Base-by-base conservation (phyloP, 2,329 filamentous ascomycete species). In the Scolecobasidium constrictum region DNA sequence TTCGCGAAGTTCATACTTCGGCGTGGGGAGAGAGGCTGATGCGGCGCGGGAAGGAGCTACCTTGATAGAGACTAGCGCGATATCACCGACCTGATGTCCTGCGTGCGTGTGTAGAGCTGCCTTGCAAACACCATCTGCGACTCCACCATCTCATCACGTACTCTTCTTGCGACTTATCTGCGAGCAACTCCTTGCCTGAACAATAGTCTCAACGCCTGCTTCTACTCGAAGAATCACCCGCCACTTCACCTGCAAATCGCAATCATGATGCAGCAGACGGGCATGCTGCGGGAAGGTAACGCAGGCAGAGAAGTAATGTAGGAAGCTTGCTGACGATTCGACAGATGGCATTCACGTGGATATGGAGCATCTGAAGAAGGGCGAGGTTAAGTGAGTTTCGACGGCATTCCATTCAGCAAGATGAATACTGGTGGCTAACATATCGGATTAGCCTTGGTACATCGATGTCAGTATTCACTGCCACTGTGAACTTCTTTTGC, bases 271-370 rank as follows among this genome's bases (percentile, higher is more conserved):
- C 53, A 57, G 47, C 54, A 56, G 38, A 63, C 61, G 26, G 61
- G 62, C 42, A 57, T 58, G 58, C 58, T 65, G 20, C 59, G 62
- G 45, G 62, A 64, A 54, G 62, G 62, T 60, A n/a, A 51, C 31
- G 21, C 42, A 13, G 6, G 9, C 12, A 13, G 9, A 11, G 18
- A 11, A 5, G 26, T 19, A 12, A 12, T n/a, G 11, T 9, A 20
- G 11, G 11, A 31, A 12, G 15, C 37, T 50, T 20, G 33, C 38
- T 40, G 43, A 40, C 20, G 34, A 45, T n/a, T n/a, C 35, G 15
- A 15, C 57, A 96, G 92, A 98, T 88, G 92, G 92, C 63, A 96
- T 98, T 63, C 92, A 98, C 65, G 75, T 98, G 55, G 92, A 98
- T 62, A 98, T 98, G 92, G 86, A 96, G 59, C 83, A 92, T 60